A percentile compares a stretch with the other conserved stretches of the same genome.
These are phyloP conservation scores for Crotalaria pallida DNA, from an alignment of 306 rosid genomes.

Conservation along the genomic window DNA sequence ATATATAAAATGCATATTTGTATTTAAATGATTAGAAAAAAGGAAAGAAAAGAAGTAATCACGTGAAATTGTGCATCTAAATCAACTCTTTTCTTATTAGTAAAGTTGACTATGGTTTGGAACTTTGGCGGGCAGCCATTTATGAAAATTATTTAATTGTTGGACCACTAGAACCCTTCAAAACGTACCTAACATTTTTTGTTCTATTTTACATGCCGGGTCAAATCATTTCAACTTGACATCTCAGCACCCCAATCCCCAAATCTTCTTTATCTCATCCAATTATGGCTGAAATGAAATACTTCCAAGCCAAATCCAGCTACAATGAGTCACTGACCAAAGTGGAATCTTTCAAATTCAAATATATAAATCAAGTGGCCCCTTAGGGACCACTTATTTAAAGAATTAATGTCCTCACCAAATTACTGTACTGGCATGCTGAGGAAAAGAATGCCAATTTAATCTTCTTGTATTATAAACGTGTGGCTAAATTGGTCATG, in stretches of 20 bases:
- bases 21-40: no score
- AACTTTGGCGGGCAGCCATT: constrained; percentile 9
- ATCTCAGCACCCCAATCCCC: constrained; percentile 6
- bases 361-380: neutral
- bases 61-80: no score
- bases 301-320: constrained; percentile 13
- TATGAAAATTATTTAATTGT: neutral
- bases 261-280: neutral
- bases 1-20: no score
- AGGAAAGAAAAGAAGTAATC: no score
- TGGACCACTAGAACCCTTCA: neutral
- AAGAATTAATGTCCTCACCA: neutral
- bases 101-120: neutral
- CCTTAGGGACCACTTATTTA: neutral
- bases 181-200: constrained; percentile 10
- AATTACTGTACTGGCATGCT: constrained; percentile 2
- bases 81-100: no score
- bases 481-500: neutral
- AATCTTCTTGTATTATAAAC: neutral
- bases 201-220: neutral
- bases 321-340: neutral
- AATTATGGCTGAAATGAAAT: neutral
- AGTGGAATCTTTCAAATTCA: neutral
- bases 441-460: neutral
- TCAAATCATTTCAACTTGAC: constrained; percentile 17